Base-by-base conservation (phyloP, 768 basidiomycete genomes). In the Harrya chromipes region DNA sequence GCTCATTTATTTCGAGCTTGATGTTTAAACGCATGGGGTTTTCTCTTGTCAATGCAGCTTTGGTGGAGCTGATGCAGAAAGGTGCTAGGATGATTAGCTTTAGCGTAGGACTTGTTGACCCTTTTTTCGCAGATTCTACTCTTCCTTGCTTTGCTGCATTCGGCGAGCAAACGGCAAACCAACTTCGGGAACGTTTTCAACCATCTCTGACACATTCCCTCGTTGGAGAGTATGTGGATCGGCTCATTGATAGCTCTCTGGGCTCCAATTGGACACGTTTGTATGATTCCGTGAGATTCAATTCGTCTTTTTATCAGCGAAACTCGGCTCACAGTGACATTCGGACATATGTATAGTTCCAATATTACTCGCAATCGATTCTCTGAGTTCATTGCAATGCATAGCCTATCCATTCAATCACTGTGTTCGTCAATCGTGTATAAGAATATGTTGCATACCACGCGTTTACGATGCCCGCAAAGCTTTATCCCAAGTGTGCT, bases 21-120 rank as follows among this genome's bases (percentile, higher is more conserved):
- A 21, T 43, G 17, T 23, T 33, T 44, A 58, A 39, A 55, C 50
- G 37, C 46, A 45, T 24, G 43, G 9, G n/a, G n/a, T n/a, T n/a
- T 17, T 1, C 14, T 26, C 27, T 39, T n/a, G 27, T 33, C 14
- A 31, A 31, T 73, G 1, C 45, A 84, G 83, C 83, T 35, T 77
- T 98, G 59, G 94, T 98, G 34, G 97, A 98, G 65, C 74, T 98
- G 46, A 98, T 98, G 97, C 95, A 98, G 70, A 94, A 93, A 78
- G 88, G 91, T 86, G 59, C 46, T 12, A 23, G 23, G 7, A 70
- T 51, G 14, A 31, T 51, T 14, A 47, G 33, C 23, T 10, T 49
- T 12, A 0, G 10, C 31, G 29, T n/a, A 49, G 52, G 17, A 44
- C 53, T 26, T 23, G 17, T 46, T 51, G 23, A 40, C 47, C 20